Evolutionary conservation across 192 early-diverging fungal species (phyloP).

Genomic region (Fimicolochytrium jonesii): DNA sequence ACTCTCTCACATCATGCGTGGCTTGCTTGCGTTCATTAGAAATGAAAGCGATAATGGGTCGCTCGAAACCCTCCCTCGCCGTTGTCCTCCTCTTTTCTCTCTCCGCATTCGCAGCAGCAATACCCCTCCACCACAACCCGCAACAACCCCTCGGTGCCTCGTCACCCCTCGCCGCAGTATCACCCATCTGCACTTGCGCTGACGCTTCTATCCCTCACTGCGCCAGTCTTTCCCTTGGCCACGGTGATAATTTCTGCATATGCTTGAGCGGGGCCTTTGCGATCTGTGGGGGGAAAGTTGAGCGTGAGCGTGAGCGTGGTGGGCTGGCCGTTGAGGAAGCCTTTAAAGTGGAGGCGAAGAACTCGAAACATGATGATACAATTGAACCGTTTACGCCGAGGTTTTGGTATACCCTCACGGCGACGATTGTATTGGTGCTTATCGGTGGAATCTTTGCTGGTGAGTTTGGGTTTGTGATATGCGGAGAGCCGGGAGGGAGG

Average conservation of each 20-base stretch:
- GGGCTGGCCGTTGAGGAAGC: neutral
- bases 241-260: too few relatives aligned
- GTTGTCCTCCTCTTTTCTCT: neutral
- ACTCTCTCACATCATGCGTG: neutral
- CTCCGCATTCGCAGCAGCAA: neutral
- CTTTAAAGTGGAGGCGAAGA: neutral
- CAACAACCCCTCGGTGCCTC: neutral
- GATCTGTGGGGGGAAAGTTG: too few relatives aligned
- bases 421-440: slow-evolving; percentile 9
- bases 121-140: neutral
- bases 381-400: neutral
- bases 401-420: slow-evolving; percentile 17
- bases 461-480: neutral
- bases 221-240: neutral
- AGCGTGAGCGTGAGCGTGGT: too few relatives aligned
- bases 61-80: neutral
- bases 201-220: neutral
- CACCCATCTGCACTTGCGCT: neutral
- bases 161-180: neutral
- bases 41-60: too few relatives aligned
- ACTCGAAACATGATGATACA: neutral
- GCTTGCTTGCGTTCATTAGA: neutral
- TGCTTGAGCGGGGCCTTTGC: too few relatives aligned
- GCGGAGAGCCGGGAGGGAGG: too few relatives aligned
- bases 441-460: slow-evolving; percentile 26